phyloP scores from a whole-genome alignment of 176 grass and related monocot species.

The Ensete glaucum region DNA sequence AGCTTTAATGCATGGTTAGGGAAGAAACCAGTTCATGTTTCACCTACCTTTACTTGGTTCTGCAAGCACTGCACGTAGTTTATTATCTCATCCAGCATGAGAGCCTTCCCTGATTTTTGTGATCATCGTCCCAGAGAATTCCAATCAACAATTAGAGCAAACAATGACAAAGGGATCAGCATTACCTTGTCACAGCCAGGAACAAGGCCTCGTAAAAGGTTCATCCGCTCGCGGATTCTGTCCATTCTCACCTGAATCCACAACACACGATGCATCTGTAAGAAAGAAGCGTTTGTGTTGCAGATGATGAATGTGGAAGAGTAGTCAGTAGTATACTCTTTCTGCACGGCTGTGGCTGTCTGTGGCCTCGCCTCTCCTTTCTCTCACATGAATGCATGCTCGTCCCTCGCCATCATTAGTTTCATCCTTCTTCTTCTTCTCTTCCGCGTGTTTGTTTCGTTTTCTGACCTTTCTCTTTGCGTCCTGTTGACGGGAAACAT shows the following conservation, averaged over 20 bases:
- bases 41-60: slow-evolving; percentile 77
- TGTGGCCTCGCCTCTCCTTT: slow-evolving; percentile 88
- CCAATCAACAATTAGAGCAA: neutral
- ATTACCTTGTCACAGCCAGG: slow-evolving; percentile 84
- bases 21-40: neutral
- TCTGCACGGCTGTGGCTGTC: slow-evolving; percentile 93
- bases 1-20: neutral
- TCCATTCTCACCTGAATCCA: slow-evolving; percentile 74
- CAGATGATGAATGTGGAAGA: no score
- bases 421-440: neutral
- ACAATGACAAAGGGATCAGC: neutral
- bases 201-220: slow-evolving; percentile 77
- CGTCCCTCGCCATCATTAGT: slow-evolving; percentile 17
- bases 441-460: slow-evolving; percentile 36
- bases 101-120: slow-evolving; percentile 71
- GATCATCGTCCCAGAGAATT: neutral
- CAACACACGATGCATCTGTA: slow-evolving; percentile 18
- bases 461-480: slow-evolving; percentile 36
- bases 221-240: slow-evolving; percentile 90
- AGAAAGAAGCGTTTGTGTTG: neutral
- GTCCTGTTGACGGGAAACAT: no score
- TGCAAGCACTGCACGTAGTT: slow-evolving; percentile 87
- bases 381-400: slow-evolving; percentile 91
- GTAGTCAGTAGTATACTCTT: slow-evolving; percentile 31
- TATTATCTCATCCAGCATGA: slow-evolving; percentile 85